Evolutionary conservation across 1,284 basidiomycete genomes (phyloP).

Genomic region (Tetrapyrgos nigripes): DNA sequence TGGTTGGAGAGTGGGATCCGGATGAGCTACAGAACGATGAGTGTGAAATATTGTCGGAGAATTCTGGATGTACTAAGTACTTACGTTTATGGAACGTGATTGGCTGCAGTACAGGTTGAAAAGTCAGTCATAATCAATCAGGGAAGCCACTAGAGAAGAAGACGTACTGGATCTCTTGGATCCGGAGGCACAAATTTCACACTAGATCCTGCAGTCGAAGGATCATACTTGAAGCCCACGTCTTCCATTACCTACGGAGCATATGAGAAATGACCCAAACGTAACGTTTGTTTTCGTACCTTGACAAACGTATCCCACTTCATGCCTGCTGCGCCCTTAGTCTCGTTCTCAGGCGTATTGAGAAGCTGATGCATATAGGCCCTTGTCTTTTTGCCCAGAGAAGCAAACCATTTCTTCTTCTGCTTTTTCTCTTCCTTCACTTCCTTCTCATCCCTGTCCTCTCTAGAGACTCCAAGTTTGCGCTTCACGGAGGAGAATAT

Average conservation of each 20-base stretch:
- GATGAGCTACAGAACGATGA: constrained; percentile 61
- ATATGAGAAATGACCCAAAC: constrained; percentile 1
- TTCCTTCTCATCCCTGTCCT: constrained; percentile 29
- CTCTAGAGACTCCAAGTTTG: constrained; percentile 49
- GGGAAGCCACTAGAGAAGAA: constrained; percentile 4
- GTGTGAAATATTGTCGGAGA: neutral
- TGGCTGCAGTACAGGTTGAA: constrained; percentile 46
- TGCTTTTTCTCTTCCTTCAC: constrained; percentile 42
- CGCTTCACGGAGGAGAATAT: constrained; percentile 58
- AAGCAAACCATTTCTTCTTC: constrained; percentile 60
- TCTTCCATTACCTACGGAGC: constrained; percentile 69
- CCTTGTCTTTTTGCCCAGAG: constrained; percentile 62
- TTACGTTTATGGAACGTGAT: constrained; percentile 80
- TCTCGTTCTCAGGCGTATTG: constrained; percentile 60
- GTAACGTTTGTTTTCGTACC: too few species aligned
- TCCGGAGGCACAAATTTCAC: constrained; percentile 83
- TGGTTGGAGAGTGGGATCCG: constrained; percentile 66
- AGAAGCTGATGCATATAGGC: constrained; percentile 70
- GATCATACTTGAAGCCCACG: constrained; percentile 76
- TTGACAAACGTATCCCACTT: constrained; percentile 76
- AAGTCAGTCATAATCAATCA: constrained; percentile 14
- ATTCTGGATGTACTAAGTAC: constrained; percentile 27
- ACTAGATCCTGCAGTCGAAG: constrained; percentile 79
- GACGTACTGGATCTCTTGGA: constrained; percentile 45
- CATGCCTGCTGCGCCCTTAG: constrained; percentile 62